Percentiles rank a stretch among this genome's conserved stretches.
These are phyloP conservation scores for Solanum dulcamara DNA, from an alignment of 257 asterid species.

Conservation along the genomic window DNA sequence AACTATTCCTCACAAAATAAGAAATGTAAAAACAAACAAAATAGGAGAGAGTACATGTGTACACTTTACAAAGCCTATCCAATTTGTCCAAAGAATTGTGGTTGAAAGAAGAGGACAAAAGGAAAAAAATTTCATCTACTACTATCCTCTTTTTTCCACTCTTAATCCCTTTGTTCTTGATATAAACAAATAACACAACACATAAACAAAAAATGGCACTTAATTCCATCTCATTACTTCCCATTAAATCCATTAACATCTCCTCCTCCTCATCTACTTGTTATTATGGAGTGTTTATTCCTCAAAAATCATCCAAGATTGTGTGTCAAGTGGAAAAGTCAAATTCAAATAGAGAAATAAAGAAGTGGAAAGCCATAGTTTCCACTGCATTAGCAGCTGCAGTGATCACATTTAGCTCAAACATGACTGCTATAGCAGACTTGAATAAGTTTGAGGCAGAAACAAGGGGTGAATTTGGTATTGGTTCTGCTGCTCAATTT, in stretches of 20 bases:
- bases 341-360: constrained; percentile 26
- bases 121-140: background rate
- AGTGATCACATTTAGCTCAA: constrained; percentile 39
- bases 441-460: constrained; percentile 89
- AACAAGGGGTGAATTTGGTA: constrained; percentile 92
- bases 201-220: constrained; percentile 46
- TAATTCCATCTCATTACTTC: constrained; percentile 40
- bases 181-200: background rate
- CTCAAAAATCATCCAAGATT: constrained; percentile 28
- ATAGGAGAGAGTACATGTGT: background rate
- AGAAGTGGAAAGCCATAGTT: constrained; percentile 50
- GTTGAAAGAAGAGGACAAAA: background rate
- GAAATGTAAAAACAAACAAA: background rate
- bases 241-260: constrained; percentile 31
- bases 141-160: background rate
- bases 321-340: background rate
- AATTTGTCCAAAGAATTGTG: background rate
- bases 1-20: background rate
- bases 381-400: constrained; percentile 82
- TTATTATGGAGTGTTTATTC: constrained; percentile 6
- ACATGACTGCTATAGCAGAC: constrained; percentile 66
- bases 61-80: background rate
- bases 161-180: background rate
- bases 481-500: constrained; percentile 95
- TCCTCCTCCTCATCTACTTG: constrained; percentile 7